A percentile compares a stretch with the other conserved stretches of the same genome.
These are phyloP conservation scores for Hevea brasiliensis DNA, from an alignment of 345 rosid species.

Conservation along the genomic window DNA sequence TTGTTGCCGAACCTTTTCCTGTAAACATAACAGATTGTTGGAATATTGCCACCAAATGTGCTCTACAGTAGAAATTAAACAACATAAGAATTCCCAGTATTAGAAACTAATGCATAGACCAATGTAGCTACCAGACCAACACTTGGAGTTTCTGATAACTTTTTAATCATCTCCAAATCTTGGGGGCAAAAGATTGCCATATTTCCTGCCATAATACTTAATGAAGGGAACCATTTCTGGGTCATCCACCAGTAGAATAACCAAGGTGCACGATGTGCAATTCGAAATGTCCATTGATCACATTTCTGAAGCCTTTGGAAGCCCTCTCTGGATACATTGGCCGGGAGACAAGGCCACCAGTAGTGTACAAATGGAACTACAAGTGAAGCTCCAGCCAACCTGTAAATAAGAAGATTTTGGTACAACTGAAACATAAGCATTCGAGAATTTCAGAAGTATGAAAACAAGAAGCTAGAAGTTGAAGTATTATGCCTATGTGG, in stretches of 20 bases:
- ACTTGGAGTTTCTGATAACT: slow-evolving; percentile 37
- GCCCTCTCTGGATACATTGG: slow-evolving; percentile 36
- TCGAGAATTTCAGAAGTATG: background rate
- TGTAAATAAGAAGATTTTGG: slow-evolving; percentile 19
- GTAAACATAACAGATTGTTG: slow-evolving; percentile 16
- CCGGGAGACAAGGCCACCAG: slow-evolving; percentile 83
- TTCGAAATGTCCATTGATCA: slow-evolving; percentile 59
- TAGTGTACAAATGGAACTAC: slow-evolving; percentile 77
- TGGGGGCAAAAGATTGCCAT: slow-evolving; percentile 36
- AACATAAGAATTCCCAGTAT: background rate
- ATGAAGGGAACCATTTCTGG: slow-evolving; percentile 70
- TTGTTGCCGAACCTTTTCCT: slow-evolving; percentile 69
- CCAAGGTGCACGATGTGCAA: slow-evolving; percentile 76
- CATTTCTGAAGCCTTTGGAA: slow-evolving; percentile 35
- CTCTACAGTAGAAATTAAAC: background rate
- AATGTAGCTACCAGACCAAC: slow-evolving; percentile 46
- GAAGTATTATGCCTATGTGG: slow-evolving; percentile 58
- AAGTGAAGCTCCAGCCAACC: slow-evolving; percentile 65
- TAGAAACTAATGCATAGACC: background rate
- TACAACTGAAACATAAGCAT: background rate
- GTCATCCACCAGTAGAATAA: slow-evolving; percentile 84
- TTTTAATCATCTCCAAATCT: slow-evolving; percentile 47
- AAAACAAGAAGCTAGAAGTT: slow-evolving; percentile 10
- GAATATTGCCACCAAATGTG: background rate
- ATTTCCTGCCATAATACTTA: slow-evolving; percentile 48